A percentile compares a stretch with the other conserved stretches of the same genome.
These are phyloP conservation scores for Diaporthe australafricana DNA, from an alignment of 2,329 filamentous ascomycete genomes.

Conservation along the genomic window DNA sequence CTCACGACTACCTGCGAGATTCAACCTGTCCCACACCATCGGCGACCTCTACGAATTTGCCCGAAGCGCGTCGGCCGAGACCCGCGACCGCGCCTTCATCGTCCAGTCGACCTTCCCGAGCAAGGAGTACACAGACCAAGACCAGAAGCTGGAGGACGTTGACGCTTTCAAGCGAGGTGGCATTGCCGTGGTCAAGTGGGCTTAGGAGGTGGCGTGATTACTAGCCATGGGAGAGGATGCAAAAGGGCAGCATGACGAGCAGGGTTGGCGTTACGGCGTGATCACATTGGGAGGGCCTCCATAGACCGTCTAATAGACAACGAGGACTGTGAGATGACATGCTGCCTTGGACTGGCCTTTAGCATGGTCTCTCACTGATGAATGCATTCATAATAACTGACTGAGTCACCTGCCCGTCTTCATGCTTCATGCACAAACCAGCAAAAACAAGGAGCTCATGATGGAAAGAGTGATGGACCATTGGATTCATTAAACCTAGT, in stretches of 20 bases:
- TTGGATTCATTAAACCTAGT: background rate
- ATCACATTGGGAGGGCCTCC: background rate
- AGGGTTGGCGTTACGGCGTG: slow-evolving; percentile 17
- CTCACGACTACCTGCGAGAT: slow-evolving; percentile 80
- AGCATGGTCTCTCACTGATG: background rate
- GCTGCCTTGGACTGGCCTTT: background rate
- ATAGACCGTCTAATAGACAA: slow-evolving; percentile 23
- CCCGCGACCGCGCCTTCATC: slow-evolving; percentile 72
- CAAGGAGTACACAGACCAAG: slow-evolving; percentile 80
- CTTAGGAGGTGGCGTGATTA: slow-evolving; percentile 40
- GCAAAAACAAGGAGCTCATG: background rate
- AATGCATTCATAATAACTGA: background rate
- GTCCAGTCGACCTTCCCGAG: slow-evolving; percentile 86
- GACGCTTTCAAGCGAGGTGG: slow-evolving; percentile 75
- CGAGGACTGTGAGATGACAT: background rate
- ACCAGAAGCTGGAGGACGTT: slow-evolving; percentile 68
- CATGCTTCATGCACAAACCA: background rate
- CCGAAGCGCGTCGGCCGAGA: slow-evolving; percentile 69
- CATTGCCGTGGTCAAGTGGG: slow-evolving; percentile 73
- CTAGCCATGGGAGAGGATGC: background rate
- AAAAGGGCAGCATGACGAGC: slow-evolving; percentile 3
- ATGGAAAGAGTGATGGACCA: background rate
- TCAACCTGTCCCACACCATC: slow-evolving; percentile 83
- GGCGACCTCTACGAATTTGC: slow-evolving; percentile 84
- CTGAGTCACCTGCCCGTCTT: background rate